phyloP scores from a whole-genome alignment of 768 basidiomycete genomes.

The Calocera viscosa region DNA sequence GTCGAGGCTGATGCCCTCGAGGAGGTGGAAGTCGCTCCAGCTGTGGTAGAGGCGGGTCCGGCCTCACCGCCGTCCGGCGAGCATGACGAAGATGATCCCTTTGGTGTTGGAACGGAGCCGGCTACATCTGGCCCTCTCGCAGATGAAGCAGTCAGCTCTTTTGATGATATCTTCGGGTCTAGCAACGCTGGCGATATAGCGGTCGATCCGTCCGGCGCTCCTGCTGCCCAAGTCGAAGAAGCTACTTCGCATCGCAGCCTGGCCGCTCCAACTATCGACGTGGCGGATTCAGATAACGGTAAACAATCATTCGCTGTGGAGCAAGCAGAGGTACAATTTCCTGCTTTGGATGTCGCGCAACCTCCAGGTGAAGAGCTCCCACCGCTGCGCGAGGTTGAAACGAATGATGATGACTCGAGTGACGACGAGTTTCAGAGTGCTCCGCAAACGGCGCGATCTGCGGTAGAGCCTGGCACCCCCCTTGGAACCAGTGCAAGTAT shows the following conservation, averaged over 20 bases:
- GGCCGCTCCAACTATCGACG: background rate
- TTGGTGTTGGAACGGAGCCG: slow-evolving; percentile 33
- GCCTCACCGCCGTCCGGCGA: background rate
- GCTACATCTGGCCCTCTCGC: slow-evolving; percentile 26
- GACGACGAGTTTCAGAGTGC: slow-evolving; percentile 14
- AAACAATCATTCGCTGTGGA: background rate
- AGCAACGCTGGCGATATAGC: background rate
- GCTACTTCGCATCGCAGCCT: background rate
- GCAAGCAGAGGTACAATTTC: slow-evolving; percentile 10
- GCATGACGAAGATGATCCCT: slow-evolving; percentile 34
- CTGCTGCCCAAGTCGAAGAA: background rate
- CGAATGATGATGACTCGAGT: slow-evolving; percentile 20
- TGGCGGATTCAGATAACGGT: background rate
- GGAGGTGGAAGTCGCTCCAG: background rate
- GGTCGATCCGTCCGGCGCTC: background rate
- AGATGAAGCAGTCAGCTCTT: background rate
- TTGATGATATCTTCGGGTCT: background rate
- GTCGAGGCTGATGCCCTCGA: slow-evolving; percentile 1
- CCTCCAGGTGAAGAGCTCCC: slow-evolving; percentile 14
- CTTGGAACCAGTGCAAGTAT: background rate
- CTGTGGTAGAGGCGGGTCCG: background rate
- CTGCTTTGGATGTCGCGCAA: slow-evolving; percentile 1
- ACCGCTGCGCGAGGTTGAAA: slow-evolving; percentile 20
- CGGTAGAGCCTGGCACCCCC: background rate
- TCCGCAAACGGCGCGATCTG: background rate